Evolutionary conservation across 148 eudicot genomes (phyloP).

Genomic region (Rhododendron henanense): DNA sequence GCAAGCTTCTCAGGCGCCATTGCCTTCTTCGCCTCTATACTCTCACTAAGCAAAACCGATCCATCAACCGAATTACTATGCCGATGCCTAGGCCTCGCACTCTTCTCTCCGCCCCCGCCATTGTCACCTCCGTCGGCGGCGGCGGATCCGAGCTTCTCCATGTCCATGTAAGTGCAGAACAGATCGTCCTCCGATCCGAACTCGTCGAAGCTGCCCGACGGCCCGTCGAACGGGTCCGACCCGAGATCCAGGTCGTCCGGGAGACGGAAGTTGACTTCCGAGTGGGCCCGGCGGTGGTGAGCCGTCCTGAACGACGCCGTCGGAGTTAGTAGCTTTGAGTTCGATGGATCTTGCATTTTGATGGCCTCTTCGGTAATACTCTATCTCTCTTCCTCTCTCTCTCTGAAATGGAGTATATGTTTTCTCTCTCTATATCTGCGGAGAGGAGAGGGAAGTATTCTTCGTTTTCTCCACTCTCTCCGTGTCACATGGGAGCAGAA

Average conservation of each 20-base stretch:
- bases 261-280: constrained; percentile 55
- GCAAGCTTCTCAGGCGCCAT: constrained; percentile 89
- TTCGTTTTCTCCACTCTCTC: background rate
- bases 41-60: constrained; percentile 34
- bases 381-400: background rate
- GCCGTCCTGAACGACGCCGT: constrained; percentile 16
- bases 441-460: background rate
- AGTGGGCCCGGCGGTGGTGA: constrained; percentile 54
- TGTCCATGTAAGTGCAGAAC: constrained; percentile 67
- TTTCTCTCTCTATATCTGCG: background rate
- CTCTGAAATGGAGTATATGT: background rate
- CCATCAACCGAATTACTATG: constrained; percentile 59
- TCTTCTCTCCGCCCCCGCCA: constrained; percentile 13
- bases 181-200: constrained; percentile 59
- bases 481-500: background rate
- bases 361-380: constrained; percentile 10
- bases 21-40: constrained; percentile 81
- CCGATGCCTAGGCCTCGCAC: constrained; percentile 41
- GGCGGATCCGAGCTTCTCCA: constrained; percentile 51
- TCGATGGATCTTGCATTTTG: constrained; percentile 29
- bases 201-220: constrained; percentile 37
- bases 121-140: constrained; percentile 14
- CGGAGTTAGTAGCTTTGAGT: background rate
- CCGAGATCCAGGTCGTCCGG: constrained; percentile 61
- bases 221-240: constrained; percentile 41